Evolutionary conservation across 352 stramenopile species (phyloP).

Genomic region (Saprolegnia parasitica): DNA sequence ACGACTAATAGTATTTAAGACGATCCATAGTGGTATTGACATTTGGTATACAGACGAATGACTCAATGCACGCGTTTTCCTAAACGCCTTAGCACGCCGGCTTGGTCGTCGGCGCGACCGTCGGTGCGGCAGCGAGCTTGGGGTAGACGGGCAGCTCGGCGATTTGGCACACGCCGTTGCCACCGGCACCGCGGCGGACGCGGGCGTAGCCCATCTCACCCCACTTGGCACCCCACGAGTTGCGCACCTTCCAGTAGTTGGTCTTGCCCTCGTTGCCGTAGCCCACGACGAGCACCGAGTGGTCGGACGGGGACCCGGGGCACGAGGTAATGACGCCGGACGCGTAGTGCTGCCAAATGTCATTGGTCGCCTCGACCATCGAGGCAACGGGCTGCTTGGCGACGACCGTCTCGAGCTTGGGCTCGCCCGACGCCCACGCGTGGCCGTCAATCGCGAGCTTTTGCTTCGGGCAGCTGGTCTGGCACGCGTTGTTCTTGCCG

Average conservation of each 20-base stretch:
- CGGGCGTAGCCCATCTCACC: slow-evolving; percentile 93
- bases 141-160: too few relatives aligned
- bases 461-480: slow-evolving; percentile 37
- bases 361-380: slow-evolving; percentile 90
- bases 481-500: slow-evolving; percentile 36
- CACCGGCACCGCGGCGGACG: slow-evolving; percentile 62
- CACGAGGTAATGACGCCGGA: slow-evolving; percentile 80
- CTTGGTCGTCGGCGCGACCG: too few relatives aligned
- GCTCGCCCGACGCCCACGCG: slow-evolving; percentile 66
- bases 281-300: slow-evolving; percentile 94
- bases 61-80: too few relatives aligned
- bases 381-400: slow-evolving; percentile 89
- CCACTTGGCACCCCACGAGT: slow-evolving; percentile 95
- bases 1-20: too few relatives aligned
- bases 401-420: slow-evolving; percentile 55
- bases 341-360: slow-evolving; percentile 96
- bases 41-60: too few relatives aligned
- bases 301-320: slow-evolving; percentile 88
- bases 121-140: too few relatives aligned
- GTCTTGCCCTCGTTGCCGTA: slow-evolving; percentile 75
- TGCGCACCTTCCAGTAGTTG: slow-evolving; percentile 94
- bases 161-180: too few relatives aligned
- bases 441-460: slow-evolving; percentile 33
- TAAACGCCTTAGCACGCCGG: too few relatives aligned
- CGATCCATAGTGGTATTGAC: too few relatives aligned